These are phyloP conservation scores for Leishmania gerbilli DNA, from an alignment of 208 protist genomes.

Conservation along the genomic window DNA sequence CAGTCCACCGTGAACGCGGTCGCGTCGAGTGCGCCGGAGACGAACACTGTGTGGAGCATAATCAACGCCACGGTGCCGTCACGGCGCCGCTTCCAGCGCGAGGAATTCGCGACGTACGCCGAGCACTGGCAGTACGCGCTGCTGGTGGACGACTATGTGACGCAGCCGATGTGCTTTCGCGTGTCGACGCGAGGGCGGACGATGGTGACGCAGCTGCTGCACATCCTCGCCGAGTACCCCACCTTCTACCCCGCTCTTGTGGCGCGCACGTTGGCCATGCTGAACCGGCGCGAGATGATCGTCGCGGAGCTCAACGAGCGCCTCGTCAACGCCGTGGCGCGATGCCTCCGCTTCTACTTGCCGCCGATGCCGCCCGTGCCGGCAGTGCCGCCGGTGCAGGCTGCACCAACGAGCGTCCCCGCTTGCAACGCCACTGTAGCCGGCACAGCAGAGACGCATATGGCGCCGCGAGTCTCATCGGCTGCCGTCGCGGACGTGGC, in stretches of 20 bases:
- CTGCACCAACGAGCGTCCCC: neutral
- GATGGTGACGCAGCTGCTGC: constrained; percentile 67
- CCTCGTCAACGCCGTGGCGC: constrained; percentile 48
- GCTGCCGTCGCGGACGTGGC: neutral
- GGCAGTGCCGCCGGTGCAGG: constrained; percentile 5
- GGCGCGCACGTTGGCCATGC: constrained; percentile 55
- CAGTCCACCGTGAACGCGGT: constrained; percentile 32
- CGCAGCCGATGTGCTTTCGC: constrained; percentile 47
- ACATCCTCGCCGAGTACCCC: constrained; percentile 57
- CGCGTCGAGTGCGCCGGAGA: constrained; percentile 31
- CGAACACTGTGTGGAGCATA: constrained; percentile 42
- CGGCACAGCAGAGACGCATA: neutral
- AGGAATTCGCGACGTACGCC: constrained; percentile 51
- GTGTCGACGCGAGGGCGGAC: constrained; percentile 34
- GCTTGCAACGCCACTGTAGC: neutral
- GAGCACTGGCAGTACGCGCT: constrained; percentile 83
- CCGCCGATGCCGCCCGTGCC: constrained; percentile 27
- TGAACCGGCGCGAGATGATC: constrained; percentile 45
- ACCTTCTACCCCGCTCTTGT: constrained; percentile 69
- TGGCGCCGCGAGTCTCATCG: neutral
- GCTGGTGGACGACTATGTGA: constrained; percentile 75
- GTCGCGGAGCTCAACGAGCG: constrained; percentile 58
- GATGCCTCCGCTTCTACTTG: constrained; percentile 57
- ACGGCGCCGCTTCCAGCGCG: constrained; percentile 59
- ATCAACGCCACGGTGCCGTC: constrained; percentile 49